These are phyloP conservation scores for Babesia bigemina DNA, from an alignment of 169 alveolate genomes.

Conservation along the genomic window DNA sequence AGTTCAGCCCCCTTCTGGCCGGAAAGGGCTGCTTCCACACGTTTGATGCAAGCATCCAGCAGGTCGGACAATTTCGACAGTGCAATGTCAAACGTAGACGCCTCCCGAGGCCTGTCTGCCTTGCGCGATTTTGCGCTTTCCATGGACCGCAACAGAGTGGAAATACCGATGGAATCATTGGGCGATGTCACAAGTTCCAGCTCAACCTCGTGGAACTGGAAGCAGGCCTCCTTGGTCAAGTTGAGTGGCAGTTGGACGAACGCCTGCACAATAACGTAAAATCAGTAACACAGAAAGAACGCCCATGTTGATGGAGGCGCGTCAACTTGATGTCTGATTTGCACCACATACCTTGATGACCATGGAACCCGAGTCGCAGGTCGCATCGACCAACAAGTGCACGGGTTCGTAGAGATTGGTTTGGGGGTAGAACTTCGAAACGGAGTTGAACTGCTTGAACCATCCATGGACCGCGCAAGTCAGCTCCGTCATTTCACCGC, in stretches of 20 bases:
- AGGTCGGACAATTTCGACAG: slow-evolving; percentile 45
- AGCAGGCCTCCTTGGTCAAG: slow-evolving; percentile 81
- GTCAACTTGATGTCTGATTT: neutral
- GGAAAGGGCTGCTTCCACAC: slow-evolving; percentile 55
- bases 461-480: slow-evolving; percentile 92
- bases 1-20: slow-evolving; percentile 50
- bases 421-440: slow-evolving; percentile 87
- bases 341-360: slow-evolving; percentile 75
- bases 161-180: slow-evolving; percentile 69
- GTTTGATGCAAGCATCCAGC: slow-evolving; percentile 48
- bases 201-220: slow-evolving; percentile 86
- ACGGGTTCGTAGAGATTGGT: slow-evolving; percentile 88
- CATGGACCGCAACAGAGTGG: slow-evolving; percentile 49
- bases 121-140: slow-evolving; percentile 60
- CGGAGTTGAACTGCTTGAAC: slow-evolving; percentile 86
- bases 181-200: slow-evolving; percentile 76
- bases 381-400: slow-evolving; percentile 88
- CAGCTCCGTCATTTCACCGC: slow-evolving; percentile 86
- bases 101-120: slow-evolving; percentile 25
- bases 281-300: neutral
- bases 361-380: slow-evolving; percentile 84
- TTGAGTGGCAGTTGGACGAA: slow-evolving; percentile 81
- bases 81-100: slow-evolving; percentile 45
- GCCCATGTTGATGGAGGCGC: no score
- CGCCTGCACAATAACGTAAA: slow-evolving; percentile 58